A percentile compares a stretch with the other conserved stretches of the same genome.
Evolutionary conservation across 345 rosid genomes (phyloP).

Genomic region (Bretschneidera sinensis): DNA sequence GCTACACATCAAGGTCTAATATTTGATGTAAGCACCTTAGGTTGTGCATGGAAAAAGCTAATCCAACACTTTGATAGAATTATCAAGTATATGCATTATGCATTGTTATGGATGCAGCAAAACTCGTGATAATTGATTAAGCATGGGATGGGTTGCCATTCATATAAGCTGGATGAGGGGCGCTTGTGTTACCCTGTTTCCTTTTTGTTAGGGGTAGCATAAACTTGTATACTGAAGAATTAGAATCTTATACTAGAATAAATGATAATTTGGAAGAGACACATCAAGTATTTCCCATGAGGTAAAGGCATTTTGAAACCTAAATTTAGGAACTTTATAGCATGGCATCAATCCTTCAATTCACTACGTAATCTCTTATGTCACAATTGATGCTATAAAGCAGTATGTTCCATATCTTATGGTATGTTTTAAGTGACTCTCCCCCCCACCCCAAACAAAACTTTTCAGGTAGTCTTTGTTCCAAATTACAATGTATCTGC

Average conservation of each 20-base stretch:
- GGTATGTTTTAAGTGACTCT: background rate
- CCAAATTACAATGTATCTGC: constrained; percentile 97
- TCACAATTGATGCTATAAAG: background rate
- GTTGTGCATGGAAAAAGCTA: background rate
- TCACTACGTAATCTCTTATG: too few species aligned
- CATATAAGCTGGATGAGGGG: too few species aligned
- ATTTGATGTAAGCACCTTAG: background rate
- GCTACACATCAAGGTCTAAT: too few species aligned
- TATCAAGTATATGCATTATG: too few species aligned
- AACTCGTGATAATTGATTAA: background rate
- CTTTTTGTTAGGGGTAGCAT: background rate
- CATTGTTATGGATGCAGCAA: background rate
- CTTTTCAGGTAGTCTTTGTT: constrained; percentile 81
- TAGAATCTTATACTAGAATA: too few species aligned
- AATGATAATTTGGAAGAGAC: too few species aligned
- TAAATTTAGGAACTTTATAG: background rate
- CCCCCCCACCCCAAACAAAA: background rate
- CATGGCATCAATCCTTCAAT: background rate
- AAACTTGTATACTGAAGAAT: background rate
- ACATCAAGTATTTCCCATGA: too few species aligned
- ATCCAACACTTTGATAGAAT: background rate
- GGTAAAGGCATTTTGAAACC: too few species aligned
- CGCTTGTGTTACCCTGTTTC: too few species aligned
- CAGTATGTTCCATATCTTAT: background rate
- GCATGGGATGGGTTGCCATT: too few species aligned